A percentile compares a stretch with the other conserved stretches of the same genome.
These are phyloP conservation scores for Scleroderma bovista DNA, from an alignment of 768 basidiomycete species.

Conservation along the genomic window DNA sequence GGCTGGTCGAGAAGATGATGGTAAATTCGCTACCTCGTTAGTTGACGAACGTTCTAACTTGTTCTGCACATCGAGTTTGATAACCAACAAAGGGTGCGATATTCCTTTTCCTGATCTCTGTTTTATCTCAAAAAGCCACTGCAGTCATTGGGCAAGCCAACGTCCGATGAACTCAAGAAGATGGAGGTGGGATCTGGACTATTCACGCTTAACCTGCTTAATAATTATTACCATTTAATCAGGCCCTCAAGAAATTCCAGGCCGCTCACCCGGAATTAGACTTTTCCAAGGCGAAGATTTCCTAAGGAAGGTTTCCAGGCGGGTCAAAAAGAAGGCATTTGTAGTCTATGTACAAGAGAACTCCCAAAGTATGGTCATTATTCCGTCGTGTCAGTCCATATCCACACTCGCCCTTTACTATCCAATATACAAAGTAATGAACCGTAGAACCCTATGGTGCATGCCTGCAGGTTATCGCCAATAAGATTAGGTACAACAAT, in stretches of 20 bases:
- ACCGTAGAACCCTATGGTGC: constrained; percentile 41
- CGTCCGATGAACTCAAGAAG: constrained; percentile 91
- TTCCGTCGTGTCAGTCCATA: constrained; percentile 20
- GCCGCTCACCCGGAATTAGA: constrained; percentile 89
- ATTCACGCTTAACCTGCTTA: not conserved
- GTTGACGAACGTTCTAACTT: constrained; percentile 6
- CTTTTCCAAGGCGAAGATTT: constrained; percentile 88
- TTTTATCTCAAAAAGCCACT: constrained; percentile 5
- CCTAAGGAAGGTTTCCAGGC: constrained; percentile 34
- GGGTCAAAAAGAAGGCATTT: not conserved
- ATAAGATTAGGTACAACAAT: constrained; percentile 11
- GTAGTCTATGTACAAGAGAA: not conserved
- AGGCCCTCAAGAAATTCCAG: constrained; percentile 89
- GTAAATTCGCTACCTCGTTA: constrained; percentile 40
- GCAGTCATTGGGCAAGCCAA: constrained; percentile 93
- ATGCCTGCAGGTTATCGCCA: constrained; percentile 31
- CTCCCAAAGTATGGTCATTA: constrained; percentile 6
- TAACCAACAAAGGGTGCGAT: constrained; percentile 37
- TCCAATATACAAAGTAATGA: constrained; percentile 18
- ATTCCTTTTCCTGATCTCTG: not conserved
- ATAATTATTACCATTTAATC: not conserved
- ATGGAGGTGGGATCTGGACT: constrained; percentile 54
- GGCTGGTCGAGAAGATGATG: constrained; percentile 99
- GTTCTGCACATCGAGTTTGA: constrained; percentile 31
- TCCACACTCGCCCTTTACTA: constrained; percentile 17